A percentile compares a stretch with the other conserved stretches of the same genome.
Conservation (phyloP, 139 green algal genomes). For the Edaphochlamys debaryana region DNA sequence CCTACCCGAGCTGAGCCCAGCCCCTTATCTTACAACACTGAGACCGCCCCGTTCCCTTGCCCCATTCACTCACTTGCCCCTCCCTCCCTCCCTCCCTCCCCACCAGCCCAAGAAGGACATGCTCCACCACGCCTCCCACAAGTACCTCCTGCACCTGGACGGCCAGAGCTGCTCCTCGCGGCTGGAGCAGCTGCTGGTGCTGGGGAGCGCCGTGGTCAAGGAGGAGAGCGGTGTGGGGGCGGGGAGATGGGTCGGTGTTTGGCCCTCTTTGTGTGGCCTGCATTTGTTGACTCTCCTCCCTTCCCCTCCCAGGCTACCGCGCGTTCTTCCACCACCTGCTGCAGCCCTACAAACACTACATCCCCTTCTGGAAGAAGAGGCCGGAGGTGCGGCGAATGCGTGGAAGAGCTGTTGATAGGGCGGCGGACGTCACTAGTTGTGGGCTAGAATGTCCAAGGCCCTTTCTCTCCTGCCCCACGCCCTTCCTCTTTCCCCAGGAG, state of each 20-base stretch:
- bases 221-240: constrained; percentile 38
- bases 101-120: constrained; percentile 34
- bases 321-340: constrained; percentile 60
- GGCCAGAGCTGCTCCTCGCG: constrained; percentile 36
- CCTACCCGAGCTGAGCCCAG: too few relatives aligned
- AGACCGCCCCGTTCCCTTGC: too few relatives aligned
- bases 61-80: too few relatives aligned
- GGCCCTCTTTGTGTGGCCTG: too few relatives aligned
- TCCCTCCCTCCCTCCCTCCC: too few relatives aligned
- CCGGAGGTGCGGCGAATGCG: not conserved
- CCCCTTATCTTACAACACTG: too few relatives aligned
- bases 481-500: too few relatives aligned
- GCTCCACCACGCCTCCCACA: constrained; percentile 37
- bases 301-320: constrained; percentile 50
- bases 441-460: too few relatives aligned
- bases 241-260: not conserved
- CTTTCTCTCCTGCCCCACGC: too few relatives aligned
- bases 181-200: constrained; percentile 53
- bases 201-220: constrained; percentile 47
- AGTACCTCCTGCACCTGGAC: constrained; percentile 53
- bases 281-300: too few relatives aligned
- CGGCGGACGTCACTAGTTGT: too few relatives aligned
- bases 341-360: constrained; percentile 51
- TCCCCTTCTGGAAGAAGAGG: constrained; percentile 40
- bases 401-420: too few relatives aligned